phyloP scores from a whole-genome alignment of 345 rosid genomes.

The Isatis tinctoria region DNA sequence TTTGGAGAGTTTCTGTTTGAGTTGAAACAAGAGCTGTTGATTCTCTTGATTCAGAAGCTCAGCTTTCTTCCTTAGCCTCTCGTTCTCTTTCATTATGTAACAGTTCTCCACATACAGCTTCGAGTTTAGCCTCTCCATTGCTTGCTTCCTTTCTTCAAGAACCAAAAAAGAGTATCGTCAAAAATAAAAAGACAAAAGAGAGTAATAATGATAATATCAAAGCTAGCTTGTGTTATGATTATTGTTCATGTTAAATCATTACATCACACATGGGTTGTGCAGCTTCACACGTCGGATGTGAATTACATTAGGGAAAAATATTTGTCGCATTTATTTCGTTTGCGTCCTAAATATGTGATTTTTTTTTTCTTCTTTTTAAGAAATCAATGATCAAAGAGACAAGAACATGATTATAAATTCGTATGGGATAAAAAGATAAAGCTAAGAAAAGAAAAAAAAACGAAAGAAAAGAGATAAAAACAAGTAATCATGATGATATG shows the following conservation, averaged over 20 bases:
- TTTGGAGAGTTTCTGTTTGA: conserved; percentile 68
- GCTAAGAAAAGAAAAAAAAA: not conserved
- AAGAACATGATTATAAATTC: conserved; percentile 31
- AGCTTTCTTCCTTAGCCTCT: conserved; percentile 95
- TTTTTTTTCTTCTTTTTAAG: not conserved
- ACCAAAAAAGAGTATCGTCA: conserved; percentile 4
- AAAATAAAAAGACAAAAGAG: conserved; percentile 1
- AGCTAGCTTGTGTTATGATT: conserved; percentile 33
- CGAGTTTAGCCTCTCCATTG: conserved; percentile 91
- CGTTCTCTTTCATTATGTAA: conserved; percentile 88
- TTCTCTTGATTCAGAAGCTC: conserved; percentile 96
- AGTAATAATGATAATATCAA: conserved; percentile 13
- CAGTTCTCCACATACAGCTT: conserved; percentile 74
- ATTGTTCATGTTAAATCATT: conserved; percentile 19
- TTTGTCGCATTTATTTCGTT: conserved; percentile 33
- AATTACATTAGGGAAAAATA: conserved; percentile 11
- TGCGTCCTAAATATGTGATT: conserved; percentile 16
- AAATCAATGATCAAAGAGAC: conserved; percentile 29
- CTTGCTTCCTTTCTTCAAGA: conserved; percentile 9
- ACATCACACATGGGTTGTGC: conserved; percentile 35
- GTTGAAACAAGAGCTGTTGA: conserved; percentile 81
- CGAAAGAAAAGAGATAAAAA: conserved; percentile 10
- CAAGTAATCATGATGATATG: conserved; percentile 32
- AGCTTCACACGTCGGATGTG: conserved; percentile 32
- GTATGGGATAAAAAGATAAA: conserved; percentile 27